A percentile compares a stretch with the other conserved stretches of the same genome.
Conservation (phyloP, 768 basidiomycete species). For the Trametes sanguinea region DNA sequence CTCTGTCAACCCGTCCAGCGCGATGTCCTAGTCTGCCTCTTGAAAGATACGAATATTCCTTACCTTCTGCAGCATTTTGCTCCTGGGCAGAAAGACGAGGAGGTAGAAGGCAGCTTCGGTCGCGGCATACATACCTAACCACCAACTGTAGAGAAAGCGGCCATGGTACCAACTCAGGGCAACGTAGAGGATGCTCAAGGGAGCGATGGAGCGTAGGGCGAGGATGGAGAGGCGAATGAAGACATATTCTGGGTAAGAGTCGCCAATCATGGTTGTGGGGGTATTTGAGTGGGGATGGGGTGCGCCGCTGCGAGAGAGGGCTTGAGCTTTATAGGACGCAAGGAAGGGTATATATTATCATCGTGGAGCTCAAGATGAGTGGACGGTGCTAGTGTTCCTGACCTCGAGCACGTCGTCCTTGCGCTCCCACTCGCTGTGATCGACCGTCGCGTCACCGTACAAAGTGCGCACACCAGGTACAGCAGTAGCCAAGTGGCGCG, state of each 20-base stretch:
- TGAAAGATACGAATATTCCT: conserved; percentile 10
- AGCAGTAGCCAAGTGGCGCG: too few species aligned
- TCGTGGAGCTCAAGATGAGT: neutral
- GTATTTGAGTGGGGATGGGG: neutral
- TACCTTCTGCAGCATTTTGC: conserved; percentile 50
- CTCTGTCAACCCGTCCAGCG: neutral
- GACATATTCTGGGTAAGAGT: conserved; percentile 48
- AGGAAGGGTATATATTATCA: neutral
- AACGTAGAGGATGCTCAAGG: conserved; percentile 45
- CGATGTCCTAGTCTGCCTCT: neutral
- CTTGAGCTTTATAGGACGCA: neutral
- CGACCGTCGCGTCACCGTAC: neutral
- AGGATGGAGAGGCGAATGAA: conserved; percentile 51
- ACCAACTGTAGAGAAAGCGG: conserved; percentile 33
- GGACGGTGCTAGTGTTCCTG: conserved; percentile 1
- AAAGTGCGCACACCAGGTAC: neutral
- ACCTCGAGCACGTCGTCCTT: conserved; percentile 2
- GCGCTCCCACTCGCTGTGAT: neutral
- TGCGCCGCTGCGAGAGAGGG: neutral
- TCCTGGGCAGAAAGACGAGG: conserved; percentile 51
- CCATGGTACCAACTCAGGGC: conserved; percentile 32
- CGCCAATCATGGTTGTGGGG: conserved; percentile 32
- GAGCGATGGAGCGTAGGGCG: conserved; percentile 50
- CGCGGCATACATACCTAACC: conserved; percentile 38
- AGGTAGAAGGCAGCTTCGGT: conserved; percentile 53